Evolutionary conservation across 257 asterid species (phyloP).

Genomic region (Forsythia viridissima): DNA sequence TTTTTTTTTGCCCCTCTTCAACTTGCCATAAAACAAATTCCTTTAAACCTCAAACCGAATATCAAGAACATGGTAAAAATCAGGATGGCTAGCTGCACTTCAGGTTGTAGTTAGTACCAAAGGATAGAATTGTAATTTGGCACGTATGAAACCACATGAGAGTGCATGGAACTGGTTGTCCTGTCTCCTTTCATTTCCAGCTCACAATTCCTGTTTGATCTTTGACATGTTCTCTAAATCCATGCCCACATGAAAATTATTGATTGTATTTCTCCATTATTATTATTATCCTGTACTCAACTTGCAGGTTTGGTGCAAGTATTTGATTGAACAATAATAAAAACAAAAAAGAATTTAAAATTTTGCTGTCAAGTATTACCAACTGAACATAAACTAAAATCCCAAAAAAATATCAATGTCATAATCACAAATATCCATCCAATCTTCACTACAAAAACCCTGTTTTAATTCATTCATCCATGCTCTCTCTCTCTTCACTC

Average conservation of each 20-base stretch:
- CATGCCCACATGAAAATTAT: slow-evolving; percentile 58
- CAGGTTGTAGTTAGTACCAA: too few species aligned
- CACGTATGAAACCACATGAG: neutral
- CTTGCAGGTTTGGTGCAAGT: neutral
- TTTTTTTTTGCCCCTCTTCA: neutral
- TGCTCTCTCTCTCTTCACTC: neutral
- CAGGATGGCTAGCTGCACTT: neutral
- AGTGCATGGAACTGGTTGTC: slow-evolving; percentile 35
- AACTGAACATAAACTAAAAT: neutral
- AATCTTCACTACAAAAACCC: slow-evolving; percentile 36
- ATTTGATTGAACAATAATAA: neutral
- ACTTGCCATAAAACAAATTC: neutral
- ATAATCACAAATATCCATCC: slow-evolving; percentile 30
- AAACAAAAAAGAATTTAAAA: neutral
- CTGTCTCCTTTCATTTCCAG: slow-evolving; percentile 54
- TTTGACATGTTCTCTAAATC: slow-evolving; percentile 48
- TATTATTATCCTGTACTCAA: slow-evolving; percentile 27
- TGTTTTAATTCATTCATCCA: slow-evolving; percentile 20
- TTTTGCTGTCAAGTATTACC: neutral
- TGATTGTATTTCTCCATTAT: slow-evolving; percentile 25
- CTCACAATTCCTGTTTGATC: slow-evolving; percentile 49
- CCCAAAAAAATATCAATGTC: slow-evolving; percentile 45
- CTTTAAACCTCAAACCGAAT: neutral
- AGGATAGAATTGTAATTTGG: neutral
- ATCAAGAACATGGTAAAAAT: neutral